Evolutionary conservation across 805 yeast genomes (phyloP), one percentile per base, ranked within the genome.

Genomic region (Wickerhamomyces sydowiorum): DNA sequence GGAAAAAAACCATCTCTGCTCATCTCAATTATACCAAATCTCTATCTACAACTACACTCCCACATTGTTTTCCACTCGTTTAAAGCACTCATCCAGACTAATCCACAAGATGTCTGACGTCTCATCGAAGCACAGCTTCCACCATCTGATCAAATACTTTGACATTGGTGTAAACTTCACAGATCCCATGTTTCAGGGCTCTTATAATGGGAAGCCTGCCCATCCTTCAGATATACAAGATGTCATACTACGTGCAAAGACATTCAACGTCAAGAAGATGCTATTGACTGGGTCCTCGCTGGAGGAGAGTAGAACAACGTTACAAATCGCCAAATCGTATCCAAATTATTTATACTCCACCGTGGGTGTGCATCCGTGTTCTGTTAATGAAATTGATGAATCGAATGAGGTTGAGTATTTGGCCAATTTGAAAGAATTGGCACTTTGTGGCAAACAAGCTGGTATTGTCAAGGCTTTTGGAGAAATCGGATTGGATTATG

Each of bases 351-450:
- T 81, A 24, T 74, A 66, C 46, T 77, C 85, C 20, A 93, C 99
- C 0, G 90, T 81, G 2, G 99, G 99, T 12, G 95, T 91, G 2
- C 99, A 93, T 65, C 99, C 99, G 0, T 91, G 99, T 62, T 70
- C 83, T 15, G 95, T 89, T 0, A 60, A 60, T 56, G 90, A 71
- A 51, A 74, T 80, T 48, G 53, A 50, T 2, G 53, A 54, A 12
- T 49, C 48, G 4, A 61, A 60, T 29, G 61, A 61, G 31, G 44
- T 55, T 18, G 53, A 53, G 2, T 80, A 81, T 50, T 56, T 86
- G 28, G 53, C 59, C 3, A 58, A 68, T 21, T 61, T 93, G 36
- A 70, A 73, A 46, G 50, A 62, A 3, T 50, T 83, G n/a, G 76
- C 79, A 0, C 45, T 60, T 6, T 51, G 64, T 1, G 85, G 88